Percentiles rank a stretch among this genome's conserved stretches.
Conservation (phyloP, 208 protist species). For the Wallacemonas sp. region DNA sequence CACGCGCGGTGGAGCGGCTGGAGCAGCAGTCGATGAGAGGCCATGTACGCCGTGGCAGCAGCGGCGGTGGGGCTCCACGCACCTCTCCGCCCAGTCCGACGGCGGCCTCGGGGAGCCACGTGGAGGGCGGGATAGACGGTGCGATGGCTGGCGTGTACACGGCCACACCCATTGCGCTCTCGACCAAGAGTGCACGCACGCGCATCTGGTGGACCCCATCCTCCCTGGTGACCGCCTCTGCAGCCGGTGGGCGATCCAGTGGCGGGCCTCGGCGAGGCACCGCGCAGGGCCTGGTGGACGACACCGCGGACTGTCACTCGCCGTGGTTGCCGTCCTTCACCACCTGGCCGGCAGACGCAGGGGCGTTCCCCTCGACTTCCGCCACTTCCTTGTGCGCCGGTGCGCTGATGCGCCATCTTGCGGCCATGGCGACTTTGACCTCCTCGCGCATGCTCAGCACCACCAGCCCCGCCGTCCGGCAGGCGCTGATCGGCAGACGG, state of each 20-base stretch:
- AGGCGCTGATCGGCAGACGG: background rate
- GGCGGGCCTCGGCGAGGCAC: too few relatives aligned
- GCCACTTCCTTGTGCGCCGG: too few relatives aligned
- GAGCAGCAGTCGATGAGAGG: too few relatives aligned
- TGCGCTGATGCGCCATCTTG: background rate
- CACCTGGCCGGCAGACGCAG: background rate
- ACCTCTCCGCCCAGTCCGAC: too few relatives aligned
- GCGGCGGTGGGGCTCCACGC: too few relatives aligned
- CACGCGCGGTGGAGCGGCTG: constrained; percentile 1
- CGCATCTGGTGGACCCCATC: background rate
- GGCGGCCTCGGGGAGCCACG: too few relatives aligned
- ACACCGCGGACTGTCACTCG: background rate
- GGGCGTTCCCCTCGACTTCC: too few relatives aligned
- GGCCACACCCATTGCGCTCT: background rate
- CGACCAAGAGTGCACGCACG: background rate
- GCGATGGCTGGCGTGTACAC: background rate
- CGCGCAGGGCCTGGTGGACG: background rate
- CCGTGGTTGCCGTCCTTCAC: background rate
- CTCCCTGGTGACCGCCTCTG: background rate
- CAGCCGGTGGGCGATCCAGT: too few relatives aligned
- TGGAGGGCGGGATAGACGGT: too few relatives aligned
- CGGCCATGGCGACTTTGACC: background rate
- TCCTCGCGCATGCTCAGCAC: background rate
- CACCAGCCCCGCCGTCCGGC: background rate
- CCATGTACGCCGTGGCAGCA: too few relatives aligned